Conservation (phyloP, 805 yeast genomes). For the Sporopachydermia lactativora region DNA sequence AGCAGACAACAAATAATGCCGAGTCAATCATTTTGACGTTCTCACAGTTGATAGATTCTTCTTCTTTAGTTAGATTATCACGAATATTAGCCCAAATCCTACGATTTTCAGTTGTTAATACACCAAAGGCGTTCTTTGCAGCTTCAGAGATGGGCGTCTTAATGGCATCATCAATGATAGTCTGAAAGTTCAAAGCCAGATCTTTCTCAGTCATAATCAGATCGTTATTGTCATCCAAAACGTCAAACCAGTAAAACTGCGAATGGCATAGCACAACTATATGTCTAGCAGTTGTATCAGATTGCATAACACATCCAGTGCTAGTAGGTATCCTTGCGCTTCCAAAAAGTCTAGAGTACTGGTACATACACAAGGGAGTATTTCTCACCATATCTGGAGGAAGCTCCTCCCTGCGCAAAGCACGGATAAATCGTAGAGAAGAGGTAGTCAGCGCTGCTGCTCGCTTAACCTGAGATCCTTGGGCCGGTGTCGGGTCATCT, state of each 20-base stretch:
- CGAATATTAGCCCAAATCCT: conserved; percentile 76
- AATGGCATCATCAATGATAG: conserved; percentile 63
- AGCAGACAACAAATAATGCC: conserved; percentile 69
- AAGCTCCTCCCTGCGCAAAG: conserved; percentile 59
- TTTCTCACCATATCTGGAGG: conserved; percentile 56
- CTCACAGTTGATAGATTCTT: conserved; percentile 40
- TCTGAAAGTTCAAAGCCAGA: conserved; percentile 56
- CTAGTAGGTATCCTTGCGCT: conserved; percentile 76
- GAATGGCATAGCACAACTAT: conserved; percentile 72
- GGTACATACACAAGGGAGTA: conserved; percentile 79
- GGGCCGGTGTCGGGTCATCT: conserved; percentile 75
- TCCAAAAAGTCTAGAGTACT: conserved; percentile 76
- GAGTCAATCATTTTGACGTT: conserved; percentile 65
- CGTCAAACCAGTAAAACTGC: conserved; percentile 93
- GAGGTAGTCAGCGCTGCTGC: conserved; percentile 72
- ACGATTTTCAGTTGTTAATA: conserved; percentile 80
- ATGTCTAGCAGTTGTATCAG: conserved; percentile 63
- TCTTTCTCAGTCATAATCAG: conserved; percentile 64
- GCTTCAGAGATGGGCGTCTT: conserved; percentile 35
- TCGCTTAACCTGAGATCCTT: conserved; percentile 53
- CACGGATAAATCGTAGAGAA: conserved; percentile 65
- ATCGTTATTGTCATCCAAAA: conserved; percentile 58
- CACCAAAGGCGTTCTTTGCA: conserved; percentile 74
- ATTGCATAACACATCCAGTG: conserved; percentile 75
- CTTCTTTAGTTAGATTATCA: conserved; percentile 23